These are phyloP conservation scores for Lomentospora prolificans DNA, from an alignment of 2,329 filamentous ascomycete species.

Conservation along the genomic window DNA sequence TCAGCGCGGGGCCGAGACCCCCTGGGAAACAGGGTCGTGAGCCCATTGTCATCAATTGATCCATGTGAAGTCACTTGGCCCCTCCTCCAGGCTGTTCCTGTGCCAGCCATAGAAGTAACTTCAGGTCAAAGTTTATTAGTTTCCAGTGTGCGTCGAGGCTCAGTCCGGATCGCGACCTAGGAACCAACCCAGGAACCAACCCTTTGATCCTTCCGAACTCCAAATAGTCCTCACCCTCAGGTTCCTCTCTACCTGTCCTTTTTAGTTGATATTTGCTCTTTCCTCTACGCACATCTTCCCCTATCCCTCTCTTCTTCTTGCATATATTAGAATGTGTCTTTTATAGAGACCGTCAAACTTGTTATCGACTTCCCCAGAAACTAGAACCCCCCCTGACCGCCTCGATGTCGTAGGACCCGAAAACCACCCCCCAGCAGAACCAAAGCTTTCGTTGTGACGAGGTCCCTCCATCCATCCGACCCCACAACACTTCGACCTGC, in stretches of 20 bases:
- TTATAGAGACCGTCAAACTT: background rate
- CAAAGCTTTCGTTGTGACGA: background rate
- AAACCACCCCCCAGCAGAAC: constrained; percentile 1
- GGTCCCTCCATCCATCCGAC: constrained; percentile 3
- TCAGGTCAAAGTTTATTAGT: background rate
- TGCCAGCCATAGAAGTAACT: too few relatives aligned
- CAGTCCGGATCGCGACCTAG: background rate
- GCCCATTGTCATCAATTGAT: too few relatives aligned
- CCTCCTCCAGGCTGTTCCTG: too few relatives aligned
- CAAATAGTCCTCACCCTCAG: background rate
- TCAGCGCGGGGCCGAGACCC: background rate
- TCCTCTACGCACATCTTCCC: background rate
- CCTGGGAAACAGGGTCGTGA: background rate
- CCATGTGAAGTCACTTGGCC: too few relatives aligned
- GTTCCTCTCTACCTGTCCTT: background rate
- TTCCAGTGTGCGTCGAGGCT: background rate
- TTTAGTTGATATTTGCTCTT: background rate
- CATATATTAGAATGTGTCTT: background rate
- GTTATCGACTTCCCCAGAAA: background rate
- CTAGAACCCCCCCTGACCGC: background rate
- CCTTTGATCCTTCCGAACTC: background rate
- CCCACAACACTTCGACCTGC: background rate
- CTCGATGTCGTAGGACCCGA: constrained; percentile 6
- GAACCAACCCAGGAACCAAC: background rate
- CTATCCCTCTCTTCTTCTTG: background rate